Percentiles rank a stretch among this genome's conserved stretches.
Evolutionary conservation across 768 basidiomycete genomes (phyloP).

Genomic region (Russula dissimulans): DNA sequence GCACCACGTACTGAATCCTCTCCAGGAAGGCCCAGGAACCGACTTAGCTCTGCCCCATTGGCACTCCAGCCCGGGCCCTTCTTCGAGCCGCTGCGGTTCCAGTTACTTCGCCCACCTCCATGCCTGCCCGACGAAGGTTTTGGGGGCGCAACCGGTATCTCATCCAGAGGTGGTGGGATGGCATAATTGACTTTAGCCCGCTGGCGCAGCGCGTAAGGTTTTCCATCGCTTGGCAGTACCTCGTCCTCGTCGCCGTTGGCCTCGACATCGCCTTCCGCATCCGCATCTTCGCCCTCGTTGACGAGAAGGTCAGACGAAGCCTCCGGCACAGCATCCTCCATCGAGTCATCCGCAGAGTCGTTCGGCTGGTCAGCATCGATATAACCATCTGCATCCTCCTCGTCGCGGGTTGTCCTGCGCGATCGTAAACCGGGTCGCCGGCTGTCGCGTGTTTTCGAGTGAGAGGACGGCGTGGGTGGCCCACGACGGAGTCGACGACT

Average conservation of each 20-base stretch:
- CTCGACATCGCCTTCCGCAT: conserved; percentile 30
- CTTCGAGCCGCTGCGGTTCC: conserved; percentile 29
- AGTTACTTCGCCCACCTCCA: conserved; percentile 29
- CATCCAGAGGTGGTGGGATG: conserved; percentile 74
- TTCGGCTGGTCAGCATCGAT: conserved; percentile 11
- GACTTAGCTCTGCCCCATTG: conserved; percentile 63
- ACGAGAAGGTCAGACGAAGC: conserved; percentile 33
- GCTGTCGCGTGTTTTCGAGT: conserved; percentile 4
- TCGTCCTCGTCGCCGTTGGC: conserved; percentile 34
- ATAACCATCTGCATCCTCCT: conserved; percentile 21
- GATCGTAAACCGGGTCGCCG: conserved; percentile 17
- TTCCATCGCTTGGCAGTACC: conserved; percentile 43
- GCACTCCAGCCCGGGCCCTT: conserved; percentile 71
- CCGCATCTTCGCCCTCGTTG: conserved; percentile 33
- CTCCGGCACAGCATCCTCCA: conserved; percentile 52
- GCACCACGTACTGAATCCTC: conserved; percentile 51
- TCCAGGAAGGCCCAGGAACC: conserved; percentile 64
- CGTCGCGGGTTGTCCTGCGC: conserved; percentile 13
- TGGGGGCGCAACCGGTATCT: conserved; percentile 43
- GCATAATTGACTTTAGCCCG: conserved; percentile 67
- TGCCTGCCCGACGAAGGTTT: conserved; percentile 23
- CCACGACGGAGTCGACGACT: conserved; percentile 25
- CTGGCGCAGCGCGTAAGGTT: conserved; percentile 58
- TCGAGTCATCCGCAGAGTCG: conserved; percentile 32
- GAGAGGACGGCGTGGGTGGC: conserved; percentile 27